Evolutionary conservation across 2,329 filamentous ascomycete species (phyloP).

Genomic region (Chaetomium strumarium): DNA sequence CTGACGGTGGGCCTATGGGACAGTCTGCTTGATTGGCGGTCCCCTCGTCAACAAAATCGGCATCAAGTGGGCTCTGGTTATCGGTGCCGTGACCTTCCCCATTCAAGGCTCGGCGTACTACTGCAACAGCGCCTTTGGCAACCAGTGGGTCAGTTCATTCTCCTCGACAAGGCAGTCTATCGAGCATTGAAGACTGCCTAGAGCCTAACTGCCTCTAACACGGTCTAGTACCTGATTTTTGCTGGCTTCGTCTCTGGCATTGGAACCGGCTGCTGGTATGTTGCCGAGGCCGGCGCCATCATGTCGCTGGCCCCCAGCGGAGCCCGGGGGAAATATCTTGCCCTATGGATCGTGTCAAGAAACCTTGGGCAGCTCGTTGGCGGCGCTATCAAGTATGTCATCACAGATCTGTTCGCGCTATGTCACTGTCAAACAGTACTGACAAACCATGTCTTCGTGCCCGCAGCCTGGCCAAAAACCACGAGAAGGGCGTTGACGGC

Average conservation of each 20-base stretch:
- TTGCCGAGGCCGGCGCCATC: not conserved
- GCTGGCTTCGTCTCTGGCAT: not conserved
- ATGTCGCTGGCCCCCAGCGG: not conserved
- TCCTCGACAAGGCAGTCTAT: not conserved
- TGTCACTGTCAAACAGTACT: not conserved
- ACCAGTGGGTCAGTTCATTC: not conserved
- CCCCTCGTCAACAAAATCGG: not conserved
- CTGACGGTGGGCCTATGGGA: no score
- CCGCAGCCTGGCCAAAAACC: not conserved
- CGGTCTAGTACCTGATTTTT: not conserved
- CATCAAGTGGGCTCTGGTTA: not conserved
- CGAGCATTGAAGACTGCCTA: no score
- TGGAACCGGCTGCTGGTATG: not conserved
- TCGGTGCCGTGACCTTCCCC: not conserved
- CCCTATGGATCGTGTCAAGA: not conserved
- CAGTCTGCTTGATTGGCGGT: not conserved
- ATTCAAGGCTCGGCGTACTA: not conserved
- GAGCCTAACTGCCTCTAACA: not conserved
- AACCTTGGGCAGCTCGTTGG: not conserved
- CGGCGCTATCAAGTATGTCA: not conserved
- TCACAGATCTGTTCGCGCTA: not conserved
- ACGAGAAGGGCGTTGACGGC: not conserved
- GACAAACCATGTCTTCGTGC: not conserved
- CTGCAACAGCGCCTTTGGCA: not conserved
- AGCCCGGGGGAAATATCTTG: not conserved